These are phyloP conservation scores for Lyophyllum shimeji DNA, from an alignment of 768 basidiomycete genomes.

Conservation along the genomic window DNA sequence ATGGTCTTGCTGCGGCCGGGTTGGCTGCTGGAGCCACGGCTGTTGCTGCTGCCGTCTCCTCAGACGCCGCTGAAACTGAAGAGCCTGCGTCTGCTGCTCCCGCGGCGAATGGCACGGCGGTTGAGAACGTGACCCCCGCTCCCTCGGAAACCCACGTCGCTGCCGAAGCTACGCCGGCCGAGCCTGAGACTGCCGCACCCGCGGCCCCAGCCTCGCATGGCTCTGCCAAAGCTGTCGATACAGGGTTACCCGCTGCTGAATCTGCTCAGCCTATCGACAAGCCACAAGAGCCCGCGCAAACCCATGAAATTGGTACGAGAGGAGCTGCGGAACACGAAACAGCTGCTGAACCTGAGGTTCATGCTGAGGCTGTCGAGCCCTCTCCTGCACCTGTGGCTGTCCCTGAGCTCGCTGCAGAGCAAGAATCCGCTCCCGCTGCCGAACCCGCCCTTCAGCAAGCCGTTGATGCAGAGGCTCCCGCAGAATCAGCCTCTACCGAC, in stretches of 20 bases:
- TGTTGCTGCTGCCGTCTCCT: conserved; percentile 2
- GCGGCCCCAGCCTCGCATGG: background rate
- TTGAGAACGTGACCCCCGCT: background rate
- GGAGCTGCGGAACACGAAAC: background rate
- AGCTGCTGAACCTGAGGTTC: background rate
- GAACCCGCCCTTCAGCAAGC: background rate
- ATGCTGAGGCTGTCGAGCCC: background rate
- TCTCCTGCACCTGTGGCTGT: background rate
- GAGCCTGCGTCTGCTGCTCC: conserved; percentile 1
- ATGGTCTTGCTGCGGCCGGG: conserved; percentile 15
- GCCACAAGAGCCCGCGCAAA: background rate
- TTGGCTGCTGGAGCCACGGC: conserved; percentile 20
- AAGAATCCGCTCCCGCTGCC: background rate
- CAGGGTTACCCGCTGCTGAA: background rate
- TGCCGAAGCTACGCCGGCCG: background rate
- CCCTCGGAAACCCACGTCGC: background rate
- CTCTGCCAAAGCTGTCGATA: background rate
- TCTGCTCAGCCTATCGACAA: background rate
- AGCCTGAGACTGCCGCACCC: background rate
- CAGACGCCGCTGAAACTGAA: conserved; percentile 1
- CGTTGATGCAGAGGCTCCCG: background rate
- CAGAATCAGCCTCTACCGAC: conserved; percentile 1
- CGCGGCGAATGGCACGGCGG: background rate
- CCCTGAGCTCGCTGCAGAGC: background rate
- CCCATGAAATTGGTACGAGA: background rate